Evolutionary conservation across 768 basidiomycete species (phyloP), one percentile per base, ranked within the genome.

Genomic region (Cantharellus cinnabarinus): DNA sequence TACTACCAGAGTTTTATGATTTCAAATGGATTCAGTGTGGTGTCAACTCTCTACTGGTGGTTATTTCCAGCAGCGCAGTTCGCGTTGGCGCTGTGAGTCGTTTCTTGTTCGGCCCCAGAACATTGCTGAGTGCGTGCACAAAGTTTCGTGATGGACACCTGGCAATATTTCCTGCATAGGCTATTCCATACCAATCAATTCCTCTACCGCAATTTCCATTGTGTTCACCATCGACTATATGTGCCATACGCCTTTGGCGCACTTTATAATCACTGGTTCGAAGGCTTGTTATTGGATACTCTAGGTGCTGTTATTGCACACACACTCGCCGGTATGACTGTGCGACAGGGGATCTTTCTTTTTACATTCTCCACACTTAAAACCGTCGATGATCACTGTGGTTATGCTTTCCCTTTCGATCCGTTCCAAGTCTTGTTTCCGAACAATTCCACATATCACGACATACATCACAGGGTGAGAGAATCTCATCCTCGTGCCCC

Each of bases 91-190:
- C 83, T 90, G 94, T 97, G 67, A 68, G 90, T 81, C 20, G 20
- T 4, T n/a, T 29, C 56, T 57, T 41, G 38, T 41, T 41, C 34
- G 56, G 15, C 35, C 58, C 37, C 56, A 50, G n/a, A 10, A 14
- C 5, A 3, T 3, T 10, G 10, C 51, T 39, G 34, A 29, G 37
- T 42, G 10, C 29, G 44, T 48, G 10, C 44, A 10, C 44, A 48
- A 48, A 29, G 95, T 74, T 87, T 95, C 70, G 67, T 91, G 60
- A 82, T 98, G 64, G 95, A 99, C 72, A 91, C 91, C 40, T 97
- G 90, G 90, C 93, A 99, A 69, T 99, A 98, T 71, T 91, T 93
- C 72, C 74, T 89, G 20, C 95, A 99, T 68, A 89, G 94, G 42
- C 70, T 74, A 50, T 89, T 95, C 83, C 95, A 98, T 72, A 71